phyloP scores from a whole-genome alignment of 129 eudicot species.

The Deinandra increscens region DNA sequence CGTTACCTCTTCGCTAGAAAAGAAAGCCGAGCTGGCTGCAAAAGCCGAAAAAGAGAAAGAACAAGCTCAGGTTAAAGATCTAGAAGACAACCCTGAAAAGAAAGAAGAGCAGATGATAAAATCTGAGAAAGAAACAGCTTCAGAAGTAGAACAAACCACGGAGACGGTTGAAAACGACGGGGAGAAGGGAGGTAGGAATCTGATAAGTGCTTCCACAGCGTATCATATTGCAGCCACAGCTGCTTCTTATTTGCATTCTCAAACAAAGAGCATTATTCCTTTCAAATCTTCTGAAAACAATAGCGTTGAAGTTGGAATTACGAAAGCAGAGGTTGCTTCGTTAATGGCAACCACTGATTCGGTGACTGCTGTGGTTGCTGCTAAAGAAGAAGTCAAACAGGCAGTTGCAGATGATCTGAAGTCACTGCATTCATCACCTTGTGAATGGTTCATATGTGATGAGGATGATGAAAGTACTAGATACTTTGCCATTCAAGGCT shows the following conservation, averaged over 20 bases:
- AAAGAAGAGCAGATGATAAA: slow-evolving; percentile 8
- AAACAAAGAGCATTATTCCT: slow-evolving; percentile 62
- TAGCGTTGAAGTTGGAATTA: slow-evolving; percentile 27
- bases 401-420: slow-evolving; percentile 95
- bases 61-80: slow-evolving; percentile 30
- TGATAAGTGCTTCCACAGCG: slow-evolving; percentile 59
- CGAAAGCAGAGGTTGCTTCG: slow-evolving; percentile 62
- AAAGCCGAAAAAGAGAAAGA: slow-evolving; percentile 51
- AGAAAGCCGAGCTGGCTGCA: slow-evolving; percentile 53
- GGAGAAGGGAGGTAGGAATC: slow-evolving; percentile 34
- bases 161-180: slow-evolving; percentile 11
- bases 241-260: slow-evolving; percentile 81
- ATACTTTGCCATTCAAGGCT: slow-evolving; percentile 91
- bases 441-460: slow-evolving; percentile 92
- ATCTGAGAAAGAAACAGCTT: slow-evolving; percentile 8
- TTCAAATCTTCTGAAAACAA: slow-evolving; percentile 42
- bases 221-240: slow-evolving; percentile 90
- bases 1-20: slow-evolving; percentile 82
- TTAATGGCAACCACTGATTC: slow-evolving; percentile 90
- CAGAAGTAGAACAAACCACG: slow-evolving; percentile 24
- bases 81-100: background rate
- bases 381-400: slow-evolving; percentile 96
- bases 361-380: slow-evolving; percentile 92
- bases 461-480: slow-evolving; percentile 63
- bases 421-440: slow-evolving; percentile 73